Conservation (phyloP, 1,284 basidiomycete species). For the Sanghuangporus baumii region DNA sequence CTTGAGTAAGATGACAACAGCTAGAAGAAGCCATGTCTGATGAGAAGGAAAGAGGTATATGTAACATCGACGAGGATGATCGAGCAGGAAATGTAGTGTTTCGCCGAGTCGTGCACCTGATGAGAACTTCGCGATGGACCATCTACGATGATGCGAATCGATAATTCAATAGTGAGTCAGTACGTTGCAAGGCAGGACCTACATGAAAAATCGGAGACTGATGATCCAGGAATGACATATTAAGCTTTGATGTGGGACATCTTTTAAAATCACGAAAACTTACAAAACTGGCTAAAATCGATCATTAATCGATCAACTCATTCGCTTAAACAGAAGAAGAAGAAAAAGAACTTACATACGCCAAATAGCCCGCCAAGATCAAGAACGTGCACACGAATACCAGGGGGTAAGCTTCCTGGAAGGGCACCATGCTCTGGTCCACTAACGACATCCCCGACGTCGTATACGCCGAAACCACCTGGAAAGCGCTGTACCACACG, state of each 20-base stretch:
- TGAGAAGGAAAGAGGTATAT: slow-evolving; percentile 93
- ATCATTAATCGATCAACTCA: slow-evolving; percentile 2
- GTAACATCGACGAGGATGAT: slow-evolving; percentile 95
- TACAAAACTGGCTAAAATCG: slow-evolving; percentile 39
- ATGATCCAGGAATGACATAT: background rate
- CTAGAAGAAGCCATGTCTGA: slow-evolving; percentile 90
- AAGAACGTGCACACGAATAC: slow-evolving; percentile 62
- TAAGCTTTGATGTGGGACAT: background rate
- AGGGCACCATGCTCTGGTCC: slow-evolving; percentile 87
- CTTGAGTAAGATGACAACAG: slow-evolving; percentile 66
- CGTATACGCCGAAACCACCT: slow-evolving; percentile 85
- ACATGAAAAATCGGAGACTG: slow-evolving; percentile 20
- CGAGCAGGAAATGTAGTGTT: slow-evolving; percentile 89
- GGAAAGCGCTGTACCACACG: slow-evolving; percentile 84
- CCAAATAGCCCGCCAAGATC: slow-evolving; percentile 89
- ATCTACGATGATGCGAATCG: slow-evolving; percentile 40
- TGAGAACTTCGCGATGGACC: slow-evolving; percentile 65
- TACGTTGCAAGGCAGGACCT: background rate
- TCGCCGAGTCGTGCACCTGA: slow-evolving; percentile 60
- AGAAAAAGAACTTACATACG: slow-evolving; percentile 61
- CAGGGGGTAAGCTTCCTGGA: slow-evolving; percentile 85
- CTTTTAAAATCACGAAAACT: slow-evolving; percentile 26
- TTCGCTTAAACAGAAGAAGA: background rate
- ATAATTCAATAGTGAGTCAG: background rate
- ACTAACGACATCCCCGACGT: slow-evolving; percentile 87